phyloP scores from a whole-genome alignment of 2,329 filamentous ascomycete species.

The Thyridium curvatum region DNA sequence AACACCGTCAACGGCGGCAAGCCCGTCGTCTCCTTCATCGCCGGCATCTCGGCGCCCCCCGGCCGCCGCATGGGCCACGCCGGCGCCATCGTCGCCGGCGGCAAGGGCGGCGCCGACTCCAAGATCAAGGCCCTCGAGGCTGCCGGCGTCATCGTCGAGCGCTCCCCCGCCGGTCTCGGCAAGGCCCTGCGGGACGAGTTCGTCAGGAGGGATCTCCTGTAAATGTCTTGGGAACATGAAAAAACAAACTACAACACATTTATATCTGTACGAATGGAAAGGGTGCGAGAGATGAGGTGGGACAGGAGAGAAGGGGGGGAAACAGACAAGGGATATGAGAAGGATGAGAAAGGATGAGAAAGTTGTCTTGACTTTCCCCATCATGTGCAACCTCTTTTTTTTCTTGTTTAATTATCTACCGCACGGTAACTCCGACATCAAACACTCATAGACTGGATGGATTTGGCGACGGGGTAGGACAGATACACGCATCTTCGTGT shows the following conservation, averaged over 20 bases:
- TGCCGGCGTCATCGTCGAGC: constrained; percentile 93
- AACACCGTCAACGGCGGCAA: constrained; percentile 82
- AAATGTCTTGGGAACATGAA: constrained; percentile 25
- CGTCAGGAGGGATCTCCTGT: constrained; percentile 92
- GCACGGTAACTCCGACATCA: neutral
- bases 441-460: constrained; percentile 17
- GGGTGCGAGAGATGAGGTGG: neutral
- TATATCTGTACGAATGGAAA: constrained; percentile 7
- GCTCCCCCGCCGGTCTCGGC: constrained; percentile 84
- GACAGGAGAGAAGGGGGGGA: neutral
- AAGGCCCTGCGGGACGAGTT: constrained; percentile 95
- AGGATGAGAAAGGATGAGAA: too few relatives aligned
- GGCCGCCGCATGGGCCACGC: constrained; percentile 98
- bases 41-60: constrained; percentile 93
- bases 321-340: neutral
- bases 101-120: constrained; percentile 95
- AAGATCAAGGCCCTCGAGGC: constrained; percentile 94
- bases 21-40: constrained; percentile 97
- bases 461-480: constrained; percentile 10
- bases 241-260: too few relatives aligned
- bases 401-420: constrained; percentile 5
- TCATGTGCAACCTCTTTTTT: neutral
- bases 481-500: too few relatives aligned
- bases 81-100: constrained; percentile 93
- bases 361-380: constrained; percentile 1